phyloP scores from a whole-genome alignment of 768 basidiomycete genomes.

The Rhodotorula diobovata region DNA sequence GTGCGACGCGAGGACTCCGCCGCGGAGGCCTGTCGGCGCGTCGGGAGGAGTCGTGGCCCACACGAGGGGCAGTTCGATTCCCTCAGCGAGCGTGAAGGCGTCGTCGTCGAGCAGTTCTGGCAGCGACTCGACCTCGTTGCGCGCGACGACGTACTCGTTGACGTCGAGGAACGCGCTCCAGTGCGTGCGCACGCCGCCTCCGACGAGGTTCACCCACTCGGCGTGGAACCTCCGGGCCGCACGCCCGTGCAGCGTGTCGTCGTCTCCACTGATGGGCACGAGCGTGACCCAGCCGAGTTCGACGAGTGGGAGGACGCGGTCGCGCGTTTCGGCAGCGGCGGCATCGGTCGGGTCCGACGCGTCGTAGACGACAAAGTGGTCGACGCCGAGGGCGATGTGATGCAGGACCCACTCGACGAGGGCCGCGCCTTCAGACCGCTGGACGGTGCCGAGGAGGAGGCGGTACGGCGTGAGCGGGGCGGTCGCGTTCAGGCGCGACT shows the following conservation, averaged over 20 bases:
- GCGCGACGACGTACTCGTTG: constrained; percentile 9
- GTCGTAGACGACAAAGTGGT: constrained; percentile 19
- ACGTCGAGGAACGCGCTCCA: constrained; percentile 18
- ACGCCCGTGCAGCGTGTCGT: neutral
- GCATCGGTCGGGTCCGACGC: neutral
- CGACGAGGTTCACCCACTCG: no score
- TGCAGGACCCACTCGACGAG: constrained; percentile 14
- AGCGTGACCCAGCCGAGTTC: constrained; percentile 11
- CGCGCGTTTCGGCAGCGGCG: neutral
- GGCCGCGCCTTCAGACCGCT: neutral
- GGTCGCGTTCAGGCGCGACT: no score
- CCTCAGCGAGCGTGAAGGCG: neutral
- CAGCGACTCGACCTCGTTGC: neutral
- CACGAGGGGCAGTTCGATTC: neutral
- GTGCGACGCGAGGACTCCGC: no score
- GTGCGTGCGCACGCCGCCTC: neutral
- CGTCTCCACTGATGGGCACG: neutral
- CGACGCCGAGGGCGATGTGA: constrained; percentile 8
- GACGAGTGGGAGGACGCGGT: neutral
- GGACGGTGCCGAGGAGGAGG: constrained; percentile 1
- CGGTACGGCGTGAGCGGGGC: neutral
- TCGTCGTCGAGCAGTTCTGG: neutral
- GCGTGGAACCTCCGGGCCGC: neutral
- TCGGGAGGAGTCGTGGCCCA: neutral
- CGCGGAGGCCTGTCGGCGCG: no score